phyloP scores from a whole-genome alignment of 805 yeast genomes.

The Cyberlindnera suaveolens region DNA sequence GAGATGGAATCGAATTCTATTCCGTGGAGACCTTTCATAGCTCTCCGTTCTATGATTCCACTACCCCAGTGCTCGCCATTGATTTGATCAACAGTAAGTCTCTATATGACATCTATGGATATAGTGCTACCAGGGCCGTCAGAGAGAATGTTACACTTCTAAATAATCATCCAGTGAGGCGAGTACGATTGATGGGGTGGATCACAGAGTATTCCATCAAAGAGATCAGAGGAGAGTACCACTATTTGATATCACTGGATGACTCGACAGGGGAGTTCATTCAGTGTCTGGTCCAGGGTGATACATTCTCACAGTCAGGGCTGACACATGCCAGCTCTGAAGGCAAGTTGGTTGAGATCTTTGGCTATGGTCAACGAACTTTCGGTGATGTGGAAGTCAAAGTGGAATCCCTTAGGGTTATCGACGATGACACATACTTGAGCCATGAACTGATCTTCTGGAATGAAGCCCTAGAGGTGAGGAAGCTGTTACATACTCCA shows the following conservation, averaged over 20 bases:
- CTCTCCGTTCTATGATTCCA: conserved; percentile 24
- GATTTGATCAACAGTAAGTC: conserved; percentile 23
- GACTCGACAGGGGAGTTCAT: conserved; percentile 27
- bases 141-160: conserved; percentile 25
- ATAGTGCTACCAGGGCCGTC: conserved; percentile 16
- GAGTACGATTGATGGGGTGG: conserved; percentile 31
- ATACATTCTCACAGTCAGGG: conserved; percentile 19
- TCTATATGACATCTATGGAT: conserved; percentile 23
- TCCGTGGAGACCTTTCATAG: conserved; percentile 29
- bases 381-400: conserved; percentile 25
- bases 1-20: conserved; percentile 27
- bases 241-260: conserved; percentile 24
- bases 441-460: conserved; percentile 32
- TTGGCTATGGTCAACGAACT: conserved; percentile 21
- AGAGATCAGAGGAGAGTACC: conserved; percentile 9
- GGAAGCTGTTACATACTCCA: conserved; percentile 24
- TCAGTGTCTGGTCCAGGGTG: conserved; percentile 22
- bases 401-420: conserved; percentile 22
- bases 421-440: conserved; percentile 21
- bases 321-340: conserved; percentile 16
- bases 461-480: conserved; percentile 23
- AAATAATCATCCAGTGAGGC: conserved; percentile 37
- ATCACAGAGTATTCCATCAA: conserved; percentile 26
- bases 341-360: conserved; percentile 23
- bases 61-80: conserved; percentile 26